These are phyloP conservation scores for Phytophthora litchii DNA, from an alignment of 352 stramenopile species.

Conservation along the genomic window DNA sequence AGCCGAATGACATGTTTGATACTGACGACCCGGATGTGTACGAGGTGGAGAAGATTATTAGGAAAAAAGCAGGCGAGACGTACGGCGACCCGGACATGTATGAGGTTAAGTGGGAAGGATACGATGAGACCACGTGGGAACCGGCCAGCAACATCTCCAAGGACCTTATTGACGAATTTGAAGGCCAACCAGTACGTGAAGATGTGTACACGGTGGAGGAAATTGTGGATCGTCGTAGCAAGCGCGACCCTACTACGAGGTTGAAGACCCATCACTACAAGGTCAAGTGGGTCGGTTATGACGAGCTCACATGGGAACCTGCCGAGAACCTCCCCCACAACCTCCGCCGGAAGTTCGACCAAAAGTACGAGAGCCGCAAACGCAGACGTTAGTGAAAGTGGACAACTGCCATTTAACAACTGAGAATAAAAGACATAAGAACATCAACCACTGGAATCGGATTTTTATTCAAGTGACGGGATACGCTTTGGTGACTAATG, in stretches of 20 bases:
- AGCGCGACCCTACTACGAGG: slow-evolving; percentile 65
- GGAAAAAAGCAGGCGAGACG: slow-evolving; percentile 49
- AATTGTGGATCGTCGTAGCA: slow-evolving; percentile 68
- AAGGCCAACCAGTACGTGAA: slow-evolving; percentile 70
- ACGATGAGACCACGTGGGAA: slow-evolving; percentile 82
- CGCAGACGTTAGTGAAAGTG: slow-evolving; percentile 3
- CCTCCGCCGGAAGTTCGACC: slow-evolving; percentile 78
- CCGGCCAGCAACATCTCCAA: slow-evolving; percentile 79
- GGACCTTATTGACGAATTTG: slow-evolving; percentile 81
- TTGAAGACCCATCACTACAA: slow-evolving; percentile 83
- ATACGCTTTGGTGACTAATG: no score
- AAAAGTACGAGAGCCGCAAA: slow-evolving; percentile 72
- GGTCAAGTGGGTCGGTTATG: slow-evolving; percentile 89
- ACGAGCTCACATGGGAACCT: slow-evolving; percentile 80
- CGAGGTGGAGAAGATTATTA: slow-evolving; percentile 75
- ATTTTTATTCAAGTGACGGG: no score
- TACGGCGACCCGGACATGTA: slow-evolving; percentile 74
- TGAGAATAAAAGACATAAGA: no score
- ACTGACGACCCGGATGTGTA: slow-evolving; percentile 82
- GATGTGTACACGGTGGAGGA: slow-evolving; percentile 82
- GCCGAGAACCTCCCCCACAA: slow-evolving; percentile 81
- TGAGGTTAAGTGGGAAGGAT: slow-evolving; percentile 85
- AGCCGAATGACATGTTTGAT: slow-evolving; percentile 80
- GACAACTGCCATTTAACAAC: no score
- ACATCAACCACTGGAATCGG: no score